Base-by-base conservation (phyloP, 192 early-diverging fungal species). In the Coemansia sp. region DNA sequence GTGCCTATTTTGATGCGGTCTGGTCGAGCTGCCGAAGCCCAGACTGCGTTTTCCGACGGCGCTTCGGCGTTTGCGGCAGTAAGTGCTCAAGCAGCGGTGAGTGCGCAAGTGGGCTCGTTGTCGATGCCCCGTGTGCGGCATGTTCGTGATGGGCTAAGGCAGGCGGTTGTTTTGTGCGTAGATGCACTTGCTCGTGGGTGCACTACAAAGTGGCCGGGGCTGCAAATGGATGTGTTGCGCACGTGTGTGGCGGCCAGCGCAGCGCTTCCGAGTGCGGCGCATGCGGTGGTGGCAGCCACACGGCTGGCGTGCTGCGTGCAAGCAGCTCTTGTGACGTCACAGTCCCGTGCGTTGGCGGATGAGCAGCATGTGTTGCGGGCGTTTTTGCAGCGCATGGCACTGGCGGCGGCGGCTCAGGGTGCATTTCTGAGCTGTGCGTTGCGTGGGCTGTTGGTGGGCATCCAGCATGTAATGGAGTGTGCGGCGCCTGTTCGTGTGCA, bases 1-100 rank as follows among this genome's bases (percentile, higher is more conserved):
- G 57, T 75, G 22, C 78, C 78, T 6, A 47, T 72, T n/a, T 64
- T 81, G 22, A 31, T 81, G 69, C 78, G 78, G 57, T 67, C 72
- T 11, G 55, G 69, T 21, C 55, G 68, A 11, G 60, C 61, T 11
- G 64, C 41, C 50, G 38, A 59, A n/a, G 78, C 69, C 0, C 57
- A 64, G 58, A 71, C 68, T 8, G 67, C 68, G 26, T 68, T 81
- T 53, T 22, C 67, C 11, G 78, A 81, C 25, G 78, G 78, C 12
- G 55, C 73, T 4, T 64, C 62, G 12, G 77, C 77, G 8, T 80
- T 80, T 62, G 68, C 68, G n/a, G 77, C 77, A n/a, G 35, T 57
- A 0, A 9, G 35, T 0, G 77, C 69, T 8, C 59, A 69, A 31
- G 72, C 77, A 5, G 77, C 72, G 2, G 71, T 68, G 12, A 52